A percentile compares a stretch with the other conserved stretches of the same genome.
Conservation (phyloP, 1,284 basidiomycete species). For the Ganoderma lucidum region DNA sequence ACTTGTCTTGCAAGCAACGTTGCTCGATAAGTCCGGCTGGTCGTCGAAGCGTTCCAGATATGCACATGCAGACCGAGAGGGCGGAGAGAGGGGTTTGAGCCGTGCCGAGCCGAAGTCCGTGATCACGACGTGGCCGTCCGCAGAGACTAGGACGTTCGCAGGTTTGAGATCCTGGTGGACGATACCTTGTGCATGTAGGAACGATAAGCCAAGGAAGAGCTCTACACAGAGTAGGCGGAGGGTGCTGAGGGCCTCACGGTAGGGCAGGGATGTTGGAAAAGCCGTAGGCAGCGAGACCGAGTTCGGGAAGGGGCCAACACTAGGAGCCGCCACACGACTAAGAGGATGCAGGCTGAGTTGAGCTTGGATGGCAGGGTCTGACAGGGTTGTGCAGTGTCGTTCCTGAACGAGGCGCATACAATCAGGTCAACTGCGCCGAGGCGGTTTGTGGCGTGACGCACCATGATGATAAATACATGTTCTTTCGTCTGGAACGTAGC, state of each 20-base stretch:
- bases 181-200: conserved; percentile 48
- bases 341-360: conserved; percentile 21
- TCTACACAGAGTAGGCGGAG: conserved; percentile 31
- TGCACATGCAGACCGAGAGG: neutral
- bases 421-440: neutral
- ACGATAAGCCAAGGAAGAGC: conserved; percentile 26
- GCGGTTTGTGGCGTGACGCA: conserved; percentile 3
- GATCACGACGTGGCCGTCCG: conserved; percentile 57
- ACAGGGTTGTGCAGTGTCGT: conserved; percentile 26
- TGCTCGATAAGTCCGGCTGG: conserved; percentile 14
- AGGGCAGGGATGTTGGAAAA: conserved; percentile 23
- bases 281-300: conserved; percentile 26
- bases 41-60: neutral
- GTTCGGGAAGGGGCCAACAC: conserved; percentile 6
- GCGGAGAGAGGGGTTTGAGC: conserved; percentile 36
- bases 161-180: conserved; percentile 76
- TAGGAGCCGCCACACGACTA: neutral
- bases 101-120: conserved; percentile 63
- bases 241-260: conserved; percentile 20
- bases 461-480: conserved; percentile 31
- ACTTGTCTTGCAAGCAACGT: conserved; percentile 8
- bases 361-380: conserved; percentile 21
- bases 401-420: conserved; percentile 19
- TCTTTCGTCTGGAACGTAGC: conserved; percentile 24
- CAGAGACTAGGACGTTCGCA: conserved; percentile 68